Evolutionary conservation across 257 asterid species (phyloP), one percentile per base, ranked within the genome.

Genomic region (Handroanthus guayacan): DNA sequence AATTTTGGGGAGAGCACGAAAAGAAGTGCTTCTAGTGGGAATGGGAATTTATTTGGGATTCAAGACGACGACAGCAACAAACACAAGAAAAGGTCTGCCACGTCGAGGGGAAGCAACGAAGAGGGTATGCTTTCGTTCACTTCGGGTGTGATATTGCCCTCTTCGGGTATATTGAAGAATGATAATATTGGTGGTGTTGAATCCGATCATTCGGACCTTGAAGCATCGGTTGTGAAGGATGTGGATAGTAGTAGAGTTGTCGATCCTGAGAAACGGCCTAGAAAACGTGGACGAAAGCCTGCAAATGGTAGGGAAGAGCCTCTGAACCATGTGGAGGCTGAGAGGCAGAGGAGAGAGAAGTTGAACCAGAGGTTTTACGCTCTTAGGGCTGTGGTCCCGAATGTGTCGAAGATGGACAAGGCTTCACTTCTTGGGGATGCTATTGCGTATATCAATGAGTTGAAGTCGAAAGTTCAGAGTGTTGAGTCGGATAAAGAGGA

Each of bases 271-370:
- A 93, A 93, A 56, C 83, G 82, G 34, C 98, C 97, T 0, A 73
- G 91, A 20, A 93, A 93, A 68, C 81, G 98, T 3, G 98, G 98
- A 4, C 81, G 97, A 65, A 93, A 91, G 72, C 98, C 98, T 0
- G 97, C 97, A 0, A 91, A 93, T 18, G 98, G 98, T 20, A 76
- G 98, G 45, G 97, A 89, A 73, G 97, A 93, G 88, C 98, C 98
- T 0, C 67, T 93, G 58, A 93, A 93, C 73, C 98, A 93, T 31
- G 98, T 93, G 10, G 98, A 93, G 66, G 98, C 98, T 0, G 98
- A 93, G 90, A 75, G 98, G 82, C 98, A 93, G 81, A 85, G 98
- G 84, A 80, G 98, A 77, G 98, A 93, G 90, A 93, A 93, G 78
- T 54, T 93, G 74, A 93, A 93, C 75, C 98, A 93, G 79, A 81